phyloP scores from a whole-genome alignment of 768 basidiomycete species.

The Naganishia onofrii region DNA sequence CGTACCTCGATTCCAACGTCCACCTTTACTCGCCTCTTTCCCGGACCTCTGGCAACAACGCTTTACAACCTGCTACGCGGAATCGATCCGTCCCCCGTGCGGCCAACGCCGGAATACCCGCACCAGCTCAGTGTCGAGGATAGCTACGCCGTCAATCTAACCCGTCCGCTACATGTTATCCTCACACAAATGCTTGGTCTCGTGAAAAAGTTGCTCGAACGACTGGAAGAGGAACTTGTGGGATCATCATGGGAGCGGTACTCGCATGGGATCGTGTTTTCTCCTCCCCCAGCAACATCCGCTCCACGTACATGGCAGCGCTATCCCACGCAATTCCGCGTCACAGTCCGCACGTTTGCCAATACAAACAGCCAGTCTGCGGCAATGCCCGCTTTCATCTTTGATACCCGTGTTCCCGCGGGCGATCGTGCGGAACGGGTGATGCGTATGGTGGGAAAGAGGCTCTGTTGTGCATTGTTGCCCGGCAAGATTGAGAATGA shows the following conservation, averaged over 20 bases:
- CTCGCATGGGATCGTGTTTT: neutral
- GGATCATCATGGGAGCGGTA: neutral
- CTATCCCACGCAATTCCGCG: conserved; percentile 25
- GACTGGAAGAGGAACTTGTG: conserved; percentile 36
- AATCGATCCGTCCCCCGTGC: conserved; percentile 29
- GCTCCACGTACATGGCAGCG: conserved; percentile 24
- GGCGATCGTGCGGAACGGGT: conserved; percentile 17
- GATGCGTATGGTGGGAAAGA: conserved; percentile 1
- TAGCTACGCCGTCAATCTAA: conserved; percentile 28
- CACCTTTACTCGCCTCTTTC: conserved; percentile 23
- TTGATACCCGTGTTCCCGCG: neutral
- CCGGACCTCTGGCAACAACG: conserved; percentile 8
- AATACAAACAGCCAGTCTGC: conserved; percentile 8
- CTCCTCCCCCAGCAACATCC: neutral
- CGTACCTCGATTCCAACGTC: conserved; percentile 1
- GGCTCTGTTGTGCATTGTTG: conserved; percentile 15
- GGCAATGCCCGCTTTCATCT: conserved; percentile 24
- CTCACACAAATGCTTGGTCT: conserved; percentile 21
- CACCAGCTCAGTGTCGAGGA: conserved; percentile 35
- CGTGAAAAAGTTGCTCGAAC: conserved; percentile 18
- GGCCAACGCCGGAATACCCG: conserved; percentile 30
- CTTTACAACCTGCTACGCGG: conserved; percentile 33
- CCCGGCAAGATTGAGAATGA: conserved; percentile 1
- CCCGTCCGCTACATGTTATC: neutral
- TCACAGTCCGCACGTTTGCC: conserved; percentile 28